Percentiles rank a stretch among this genome's conserved stretches.
These are phyloP conservation scores for Penicillium waksmanii DNA, from an alignment of 495 filamentous ascomycete species.

Conservation along the genomic window DNA sequence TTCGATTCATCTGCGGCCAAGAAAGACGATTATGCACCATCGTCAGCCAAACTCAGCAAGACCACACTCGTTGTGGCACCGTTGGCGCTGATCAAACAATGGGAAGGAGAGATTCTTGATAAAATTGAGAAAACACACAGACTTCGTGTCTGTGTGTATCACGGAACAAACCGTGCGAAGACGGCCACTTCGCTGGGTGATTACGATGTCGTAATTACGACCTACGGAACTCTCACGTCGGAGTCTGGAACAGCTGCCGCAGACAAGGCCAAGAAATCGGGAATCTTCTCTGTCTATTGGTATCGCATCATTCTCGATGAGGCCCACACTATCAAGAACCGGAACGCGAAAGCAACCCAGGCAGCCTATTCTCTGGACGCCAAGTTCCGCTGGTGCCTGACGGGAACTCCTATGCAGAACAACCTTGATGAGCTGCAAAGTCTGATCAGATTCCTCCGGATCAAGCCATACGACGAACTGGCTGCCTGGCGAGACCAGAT, in stretches of 20 bases:
- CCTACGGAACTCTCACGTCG: conserved; percentile 91
- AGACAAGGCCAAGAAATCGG: conserved; percentile 66
- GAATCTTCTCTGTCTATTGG: conserved; percentile 91
- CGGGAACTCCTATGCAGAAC: conserved; percentile 96
- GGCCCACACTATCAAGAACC: conserved; percentile 97
- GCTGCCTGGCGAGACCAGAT: conserved; percentile 87
- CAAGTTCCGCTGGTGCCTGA: conserved; percentile 93
- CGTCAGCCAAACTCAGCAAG: conserved; percentile 66
- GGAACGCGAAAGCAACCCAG: conserved; percentile 91
- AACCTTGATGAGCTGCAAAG: conserved; percentile 97
- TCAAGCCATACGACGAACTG: conserved; percentile 85
- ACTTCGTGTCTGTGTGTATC: conserved; percentile 83
- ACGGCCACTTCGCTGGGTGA: conserved; percentile 69
- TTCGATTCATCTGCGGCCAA: conserved; percentile 27
- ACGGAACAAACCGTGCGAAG: conserved; percentile 84
- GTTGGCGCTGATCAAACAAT: conserved; percentile 93
- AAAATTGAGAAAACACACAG: conserved; percentile 69
- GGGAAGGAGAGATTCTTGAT: conserved; percentile 88
- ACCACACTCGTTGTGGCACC: conserved; percentile 93
- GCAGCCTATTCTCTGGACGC: conserved; percentile 79
- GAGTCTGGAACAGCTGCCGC: conserved; percentile 68
- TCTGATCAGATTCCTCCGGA: conserved; percentile 88
- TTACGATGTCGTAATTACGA: conserved; percentile 97
- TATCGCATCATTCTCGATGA: conserved; percentile 95
- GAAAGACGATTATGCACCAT: conserved; percentile 49